Conservation (phyloP, 2,329 filamentous ascomycete genomes). For the Fusarium penzigii region DNA sequence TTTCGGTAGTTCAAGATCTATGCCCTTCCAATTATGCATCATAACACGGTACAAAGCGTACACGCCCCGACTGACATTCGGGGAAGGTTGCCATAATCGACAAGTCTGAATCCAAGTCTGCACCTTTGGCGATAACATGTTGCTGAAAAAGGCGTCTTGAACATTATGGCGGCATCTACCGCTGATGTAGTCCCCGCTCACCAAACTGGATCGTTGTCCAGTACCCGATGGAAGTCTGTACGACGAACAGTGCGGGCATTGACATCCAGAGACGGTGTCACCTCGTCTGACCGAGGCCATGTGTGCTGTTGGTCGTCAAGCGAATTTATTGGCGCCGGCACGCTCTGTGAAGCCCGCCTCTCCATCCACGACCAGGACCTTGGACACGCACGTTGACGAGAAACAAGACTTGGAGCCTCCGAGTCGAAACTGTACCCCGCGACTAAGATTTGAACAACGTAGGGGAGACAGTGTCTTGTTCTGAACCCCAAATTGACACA, state of each 20-base stretch:
- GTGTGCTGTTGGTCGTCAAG: slow-evolving; percentile 22
- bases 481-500: not conserved
- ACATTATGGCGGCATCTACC: not conserved
- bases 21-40: no score
- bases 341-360: slow-evolving; percentile 10
- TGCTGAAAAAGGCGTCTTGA: not conserved
- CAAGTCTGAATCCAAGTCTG: no score
- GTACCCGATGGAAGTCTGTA: slow-evolving; percentile 1
- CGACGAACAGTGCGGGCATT: slow-evolving; percentile 11
- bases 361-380: slow-evolving; percentile 5
- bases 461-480: not conserved
- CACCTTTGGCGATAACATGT: no score
- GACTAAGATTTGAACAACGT: not conserved
- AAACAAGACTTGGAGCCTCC: not conserved
- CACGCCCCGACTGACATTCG: no score
- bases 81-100: no score
- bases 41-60: no score
- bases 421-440: slow-evolving; percentile 1
- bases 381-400: slow-evolving; percentile 2
- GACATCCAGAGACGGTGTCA: slow-evolving; percentile 16
- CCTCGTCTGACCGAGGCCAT: slow-evolving; percentile 19
- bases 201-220: not conserved
- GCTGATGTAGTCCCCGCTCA: not conserved
- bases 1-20: no score
- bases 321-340: slow-evolving; percentile 25